Evolutionary conservation across 306 rosid species (phyloP).

Genomic region (Lupinus albus): DNA sequence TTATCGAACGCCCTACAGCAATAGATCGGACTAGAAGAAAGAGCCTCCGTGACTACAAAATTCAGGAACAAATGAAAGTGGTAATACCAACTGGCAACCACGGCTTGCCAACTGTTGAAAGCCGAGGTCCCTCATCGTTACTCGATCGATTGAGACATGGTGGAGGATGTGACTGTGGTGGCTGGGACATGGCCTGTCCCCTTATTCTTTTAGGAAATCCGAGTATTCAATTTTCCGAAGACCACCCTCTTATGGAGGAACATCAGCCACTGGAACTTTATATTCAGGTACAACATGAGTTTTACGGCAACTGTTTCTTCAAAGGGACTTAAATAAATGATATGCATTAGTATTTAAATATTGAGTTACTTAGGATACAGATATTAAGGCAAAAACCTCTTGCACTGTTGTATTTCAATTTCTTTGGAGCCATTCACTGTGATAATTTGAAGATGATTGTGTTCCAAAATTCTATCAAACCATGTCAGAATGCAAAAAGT

Average conservation of each 20-base stretch:
- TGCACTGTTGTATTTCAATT: conserved; percentile 9
- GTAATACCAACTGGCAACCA: conserved; percentile 83
- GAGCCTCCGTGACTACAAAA: conserved; percentile 40
- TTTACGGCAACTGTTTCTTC: conserved; percentile 32
- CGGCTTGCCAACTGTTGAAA: conserved; percentile 66
- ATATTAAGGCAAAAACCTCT: not conserved
- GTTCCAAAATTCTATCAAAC: not conserved
- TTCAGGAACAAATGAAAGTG: conserved; percentile 69
- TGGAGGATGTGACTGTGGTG: conserved; percentile 97
- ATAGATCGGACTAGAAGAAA: conserved; percentile 52
- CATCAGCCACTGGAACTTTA: conserved; percentile 67
- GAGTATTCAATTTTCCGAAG: conserved; percentile 50
- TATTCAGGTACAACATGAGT: conserved; percentile 66
- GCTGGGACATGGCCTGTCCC: conserved; percentile 99
- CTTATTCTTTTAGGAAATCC: conserved; percentile 75
- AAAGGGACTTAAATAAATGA: conserved; percentile 21
- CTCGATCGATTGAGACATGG: conserved; percentile 84
- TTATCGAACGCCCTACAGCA: conserved; percentile 46
- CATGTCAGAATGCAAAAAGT: not conserved
- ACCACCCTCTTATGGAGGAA: conserved; percentile 54
- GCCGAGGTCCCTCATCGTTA: conserved; percentile 70
- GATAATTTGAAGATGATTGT: not conserved
- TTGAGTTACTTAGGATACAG: conserved; percentile 19
- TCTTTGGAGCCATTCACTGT: conserved; percentile 4
- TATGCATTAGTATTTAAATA: not conserved